Base-by-base conservation (phyloP, 805 yeast genomes). In the Ogataea siamensis region DNA sequence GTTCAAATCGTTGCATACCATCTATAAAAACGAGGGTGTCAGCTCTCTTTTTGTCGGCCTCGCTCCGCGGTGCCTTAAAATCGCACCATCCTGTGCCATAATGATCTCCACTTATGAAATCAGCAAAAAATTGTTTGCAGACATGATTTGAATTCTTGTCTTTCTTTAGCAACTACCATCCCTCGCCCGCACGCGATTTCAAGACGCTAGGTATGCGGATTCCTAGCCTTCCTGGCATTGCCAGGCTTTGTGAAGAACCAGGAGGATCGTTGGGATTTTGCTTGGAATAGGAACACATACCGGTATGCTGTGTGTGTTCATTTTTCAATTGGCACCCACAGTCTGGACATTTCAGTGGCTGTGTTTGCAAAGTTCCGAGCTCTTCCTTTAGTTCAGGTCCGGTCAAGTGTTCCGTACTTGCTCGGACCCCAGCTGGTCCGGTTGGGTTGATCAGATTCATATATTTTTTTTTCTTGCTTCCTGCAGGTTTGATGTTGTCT, bases 61-160 rank as follows among this genome's bases (percentile, higher is more conserved):
- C 25, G 68, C 76, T 2, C 98, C 98, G 0, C 73, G 99, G 47
- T 75, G 91, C 6, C 64, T 91, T 59, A 93, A 93, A 57, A 84
- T 93, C 18, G 96, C 97, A 0, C 98, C 99, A 8, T 81, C 96
- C 11, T 93, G 99, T 71, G 99, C 99, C 2, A 91, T 93, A 25
- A 93, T 93, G 99, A 88, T 93, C 30, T 87, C 97, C 9, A 83
- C 93, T 26, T 93, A 93, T 58, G 99, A 93, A 59, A 68, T 89
- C 29, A 84, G 94, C 18, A 93, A 93, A 61, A 76, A 76, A 40
- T 56, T 79, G 24, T 74, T 75, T 43, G 42, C 54, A 12, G 54
- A 49, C 30, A 38, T 50, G 30, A 22, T 32, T 4, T 38, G 27
- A 22, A 15, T 7, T 14, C n/a, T 21, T 14, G 29, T 20, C n/a